Percentiles rank a stretch among this genome's conserved stretches.
Evolutionary conservation across 1,284 basidiomycete genomes (phyloP).

Genomic region (Rhodotorula mucilaginosa): DNA sequence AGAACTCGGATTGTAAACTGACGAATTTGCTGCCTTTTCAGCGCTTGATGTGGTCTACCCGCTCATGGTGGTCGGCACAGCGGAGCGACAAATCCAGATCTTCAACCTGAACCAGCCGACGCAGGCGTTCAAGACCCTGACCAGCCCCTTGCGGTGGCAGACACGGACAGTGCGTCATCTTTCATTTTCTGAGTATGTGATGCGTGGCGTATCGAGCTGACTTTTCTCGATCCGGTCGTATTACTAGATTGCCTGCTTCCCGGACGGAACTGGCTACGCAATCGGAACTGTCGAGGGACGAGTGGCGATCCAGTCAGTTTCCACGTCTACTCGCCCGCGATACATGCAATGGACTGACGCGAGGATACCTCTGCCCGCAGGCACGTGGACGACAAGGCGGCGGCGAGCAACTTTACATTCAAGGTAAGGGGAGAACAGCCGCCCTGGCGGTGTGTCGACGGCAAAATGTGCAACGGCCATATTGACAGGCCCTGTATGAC

Average conservation of each 20-base stretch:
- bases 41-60: constrained; percentile 79
- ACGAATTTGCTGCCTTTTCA: constrained; percentile 30
- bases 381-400: constrained; percentile 72
- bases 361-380: constrained; percentile 48
- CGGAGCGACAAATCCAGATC: constrained; percentile 84
- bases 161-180: constrained; percentile 63
- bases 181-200: too few species aligned
- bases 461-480: too few species aligned
- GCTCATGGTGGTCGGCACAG: constrained; percentile 91
- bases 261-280: constrained; percentile 75
- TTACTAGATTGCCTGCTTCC: constrained; percentile 71
- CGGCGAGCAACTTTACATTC: constrained; percentile 77
- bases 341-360: too few species aligned
- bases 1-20: too few species aligned
- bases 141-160: constrained; percentile 89
- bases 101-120: constrained; percentile 81
- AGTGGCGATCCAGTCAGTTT: constrained; percentile 86
- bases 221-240: background rate
- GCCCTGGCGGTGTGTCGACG: too few species aligned
- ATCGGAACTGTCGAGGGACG: constrained; percentile 93
- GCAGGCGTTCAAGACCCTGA: constrained; percentile 70
- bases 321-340: background rate
- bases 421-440: constrained; percentile 51
- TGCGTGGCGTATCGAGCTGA: background rate
- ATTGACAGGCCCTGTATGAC: too few species aligned